phyloP scores from a whole-genome alignment of 1,284 basidiomycete genomes.

The Cryptococcus jaspeensis region DNA sequence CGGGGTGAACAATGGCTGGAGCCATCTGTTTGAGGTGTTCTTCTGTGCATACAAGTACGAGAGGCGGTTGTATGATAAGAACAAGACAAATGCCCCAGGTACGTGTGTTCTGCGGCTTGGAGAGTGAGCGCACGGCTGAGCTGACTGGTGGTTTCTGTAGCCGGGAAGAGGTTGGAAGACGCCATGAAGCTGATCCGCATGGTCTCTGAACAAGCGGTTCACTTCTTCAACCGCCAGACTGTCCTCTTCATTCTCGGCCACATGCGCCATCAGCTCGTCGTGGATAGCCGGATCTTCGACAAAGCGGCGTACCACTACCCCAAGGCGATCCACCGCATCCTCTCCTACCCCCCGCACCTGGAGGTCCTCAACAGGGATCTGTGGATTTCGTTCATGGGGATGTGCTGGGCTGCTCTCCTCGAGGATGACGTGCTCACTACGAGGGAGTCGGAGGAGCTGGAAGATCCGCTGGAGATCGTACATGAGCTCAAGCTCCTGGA shows the following conservation, averaged over 20 bases:
- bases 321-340: slow-evolving; percentile 67
- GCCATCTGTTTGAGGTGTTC: not conserved
- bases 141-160: slow-evolving; percentile 5
- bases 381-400: slow-evolving; percentile 69
- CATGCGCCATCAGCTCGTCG: slow-evolving; percentile 63
- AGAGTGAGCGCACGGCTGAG: not conserved
- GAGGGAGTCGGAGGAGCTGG: slow-evolving; percentile 37
- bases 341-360: slow-evolving; percentile 70
- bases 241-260: slow-evolving; percentile 60
- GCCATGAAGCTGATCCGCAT: slow-evolving; percentile 37
- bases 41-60: not conserved
- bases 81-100: not conserved
- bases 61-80: not conserved
- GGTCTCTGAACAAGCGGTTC: slow-evolving; percentile 39
- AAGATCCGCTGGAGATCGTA: slow-evolving; percentile 15
- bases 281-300: slow-evolving; percentile 59
- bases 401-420: slow-evolving; percentile 74
- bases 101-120: not conserved
- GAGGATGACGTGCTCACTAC: slow-evolving; percentile 58
- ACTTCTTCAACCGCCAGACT: slow-evolving; percentile 31
- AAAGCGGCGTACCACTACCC: slow-evolving; percentile 76
- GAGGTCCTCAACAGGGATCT: slow-evolving; percentile 65
- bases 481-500: slow-evolving; percentile 14
- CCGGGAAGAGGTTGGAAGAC: slow-evolving; percentile 27
- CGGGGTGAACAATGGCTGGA: not conserved